phyloP scores from a whole-genome alignment of 495 filamentous ascomycete genomes.

The Penicillium robsamsonii region DNA sequence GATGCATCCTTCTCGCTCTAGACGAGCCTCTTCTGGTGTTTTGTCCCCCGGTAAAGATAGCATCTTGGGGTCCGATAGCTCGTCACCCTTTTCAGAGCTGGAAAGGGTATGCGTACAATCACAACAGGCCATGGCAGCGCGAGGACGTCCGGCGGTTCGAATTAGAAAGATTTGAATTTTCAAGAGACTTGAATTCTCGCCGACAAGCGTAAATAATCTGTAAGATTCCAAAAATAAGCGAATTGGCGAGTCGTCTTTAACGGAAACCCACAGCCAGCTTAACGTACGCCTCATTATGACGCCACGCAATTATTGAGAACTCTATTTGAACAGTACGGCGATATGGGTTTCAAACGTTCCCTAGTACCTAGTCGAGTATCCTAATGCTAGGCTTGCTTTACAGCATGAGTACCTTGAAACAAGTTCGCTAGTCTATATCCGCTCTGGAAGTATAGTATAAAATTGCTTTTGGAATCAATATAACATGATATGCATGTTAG shows the following conservation, averaged over 20 bases:
- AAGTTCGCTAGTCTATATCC: background rate
- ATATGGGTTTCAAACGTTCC: background rate
- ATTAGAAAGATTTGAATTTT: background rate
- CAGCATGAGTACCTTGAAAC: background rate
- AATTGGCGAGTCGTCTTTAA: conserved; percentile 1
- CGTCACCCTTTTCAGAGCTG: conserved; percentile 4
- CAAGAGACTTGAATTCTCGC: background rate
- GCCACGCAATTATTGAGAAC: conserved; percentile 1
- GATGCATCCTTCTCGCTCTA: conserved; percentile 11
- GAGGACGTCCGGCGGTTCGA: background rate
- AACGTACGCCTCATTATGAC: conserved; percentile 5
- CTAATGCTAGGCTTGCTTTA: background rate
- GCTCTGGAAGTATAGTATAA: no score
- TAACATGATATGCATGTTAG: no score
- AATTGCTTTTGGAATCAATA: no score
- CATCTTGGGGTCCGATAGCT: conserved; percentile 7
- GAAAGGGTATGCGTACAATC: background rate
- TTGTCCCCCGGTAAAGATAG: conserved; percentile 13
- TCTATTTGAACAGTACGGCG: background rate
- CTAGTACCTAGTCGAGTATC: background rate
- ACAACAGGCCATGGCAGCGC: background rate
- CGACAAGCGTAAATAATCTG: background rate
- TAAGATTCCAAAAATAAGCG: background rate
- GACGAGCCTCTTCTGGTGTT: conserved; percentile 11
- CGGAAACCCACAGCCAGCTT: background rate